Evolutionary conservation across 1,284 basidiomycete genomes (phyloP), one percentile per base, ranked within the genome.

Genomic region (Pseudozyma pruni): DNA sequence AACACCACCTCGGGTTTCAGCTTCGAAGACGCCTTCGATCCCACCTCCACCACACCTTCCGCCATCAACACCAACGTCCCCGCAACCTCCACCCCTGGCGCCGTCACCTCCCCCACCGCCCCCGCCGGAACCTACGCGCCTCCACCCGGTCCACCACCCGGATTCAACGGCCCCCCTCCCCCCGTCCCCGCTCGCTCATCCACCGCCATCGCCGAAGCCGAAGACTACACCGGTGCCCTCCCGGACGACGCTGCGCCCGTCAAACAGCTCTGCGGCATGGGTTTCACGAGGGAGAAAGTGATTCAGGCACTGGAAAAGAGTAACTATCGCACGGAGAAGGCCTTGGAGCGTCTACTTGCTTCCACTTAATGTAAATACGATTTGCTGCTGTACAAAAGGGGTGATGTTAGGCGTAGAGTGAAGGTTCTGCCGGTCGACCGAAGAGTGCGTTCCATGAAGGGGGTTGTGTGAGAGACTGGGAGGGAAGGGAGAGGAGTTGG

Each of bases 211-310:
- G 62, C 41, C 16, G 48, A 61, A 14, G 57, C 51, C 1, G 50
- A 49, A n/a, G 58, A 58, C 53, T 55, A 68, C 69, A 42, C 76
- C 2, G 72, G 71, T n/a, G 67, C 80, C 0, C 48, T 78, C 1
- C 63, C 79, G 4, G 79, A 78, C 53, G 80, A 82, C 27, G 77
- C 78, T 7, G 72, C 59, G 0, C 79, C 64, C 2, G 80, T 81
- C 37, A 74, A 75, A 45, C 79, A 81, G 54, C 60, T 82, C 16
- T 78, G 75, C 59, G 73, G 72, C 10, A 82, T 82, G 80, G 80
- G 80, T 29, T 82, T 82, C 58, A 62, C 71, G 11, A 53, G 80
- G 10, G 50, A 57, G 5, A 68, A 74, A n/a, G 79, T 80, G 19
- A 75, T 82, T 29, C 42, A 55, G n/a, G 78, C 79, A 37, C 61